Conservation (phyloP, 2,329 filamentous ascomycete genomes). For the Dothiorella sarmentorum region DNA sequence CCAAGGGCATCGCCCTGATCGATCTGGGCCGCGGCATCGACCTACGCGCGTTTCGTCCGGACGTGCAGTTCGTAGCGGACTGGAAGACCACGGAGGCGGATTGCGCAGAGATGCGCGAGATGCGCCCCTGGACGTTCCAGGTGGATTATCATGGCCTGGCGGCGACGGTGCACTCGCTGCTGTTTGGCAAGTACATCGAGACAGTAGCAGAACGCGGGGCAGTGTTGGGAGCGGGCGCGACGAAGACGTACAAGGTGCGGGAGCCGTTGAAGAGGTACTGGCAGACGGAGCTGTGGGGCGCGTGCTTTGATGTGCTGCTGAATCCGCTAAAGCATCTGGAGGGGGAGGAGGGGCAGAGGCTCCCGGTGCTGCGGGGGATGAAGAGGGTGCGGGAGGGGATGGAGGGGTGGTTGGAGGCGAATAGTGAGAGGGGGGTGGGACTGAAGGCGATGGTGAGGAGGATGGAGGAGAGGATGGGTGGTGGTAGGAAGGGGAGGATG, state of each 20-base stretch:
- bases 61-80: slow-evolving; percentile 87
- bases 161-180: slow-evolving; percentile 78
- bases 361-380: slow-evolving; percentile 75
- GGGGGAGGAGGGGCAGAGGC: slow-evolving; percentile 59
- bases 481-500: slow-evolving; percentile 47
- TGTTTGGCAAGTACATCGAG: slow-evolving; percentile 95
- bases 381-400: slow-evolving; percentile 67
- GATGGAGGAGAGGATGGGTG: slow-evolving; percentile 52
- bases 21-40: slow-evolving; percentile 95
- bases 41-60: slow-evolving; percentile 74
- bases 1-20: slow-evolving; percentile 79
- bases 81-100: slow-evolving; percentile 87
- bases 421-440: slow-evolving; percentile 73
- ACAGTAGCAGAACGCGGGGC: slow-evolving; percentile 52
- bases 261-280: slow-evolving; percentile 92
- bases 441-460: slow-evolving; percentile 55
- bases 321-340: slow-evolving; percentile 62
- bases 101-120: slow-evolving; percentile 92
- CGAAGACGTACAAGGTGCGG: slow-evolving; percentile 72
- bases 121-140: slow-evolving; percentile 94
- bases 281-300: slow-evolving; percentile 87
- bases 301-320: slow-evolving; percentile 78
- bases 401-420: slow-evolving; percentile 77
- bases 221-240: slow-evolving; percentile 53
- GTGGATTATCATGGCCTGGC: slow-evolving; percentile 94